Conservation (phyloP, 2,329 filamentous ascomycete genomes). For the Hirsutella minnesotensis region DNA sequence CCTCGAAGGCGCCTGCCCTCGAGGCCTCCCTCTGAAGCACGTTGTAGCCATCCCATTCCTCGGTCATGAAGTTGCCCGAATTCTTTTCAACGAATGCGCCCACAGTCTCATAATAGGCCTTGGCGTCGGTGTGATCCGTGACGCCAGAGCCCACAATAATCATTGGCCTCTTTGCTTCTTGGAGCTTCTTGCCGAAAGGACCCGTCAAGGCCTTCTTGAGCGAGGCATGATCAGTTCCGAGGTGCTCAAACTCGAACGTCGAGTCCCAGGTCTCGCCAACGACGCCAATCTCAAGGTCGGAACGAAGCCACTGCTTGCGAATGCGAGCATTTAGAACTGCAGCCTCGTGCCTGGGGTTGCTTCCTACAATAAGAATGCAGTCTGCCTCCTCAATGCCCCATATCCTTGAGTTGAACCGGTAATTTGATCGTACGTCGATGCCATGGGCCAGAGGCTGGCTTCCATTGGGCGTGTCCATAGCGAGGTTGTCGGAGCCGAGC, state of each 20-base stretch:
- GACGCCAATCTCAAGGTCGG: conserved; percentile 83
- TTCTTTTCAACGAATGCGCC: conserved; percentile 91
- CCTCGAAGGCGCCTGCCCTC: conserved; percentile 84
- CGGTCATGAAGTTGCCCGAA: conserved; percentile 71
- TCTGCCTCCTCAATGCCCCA: conserved; percentile 90
- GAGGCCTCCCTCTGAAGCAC: conserved; percentile 90
- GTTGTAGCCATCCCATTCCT: conserved; percentile 96
- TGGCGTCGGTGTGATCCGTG: conserved; percentile 81
- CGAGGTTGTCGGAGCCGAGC: conserved; percentile 90
- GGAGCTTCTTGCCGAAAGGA: conserved; percentile 84
- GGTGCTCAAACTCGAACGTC: conserved; percentile 89
- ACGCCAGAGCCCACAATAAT: conserved; percentile 90
- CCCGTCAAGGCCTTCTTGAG: conserved; percentile 80
- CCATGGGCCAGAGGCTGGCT: conserved; percentile 80
- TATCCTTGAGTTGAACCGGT: conserved; percentile 92
- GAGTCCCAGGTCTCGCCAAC: conserved; percentile 87
- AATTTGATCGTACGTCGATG: conserved; percentile 87
- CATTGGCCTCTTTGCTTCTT: conserved; percentile 82
- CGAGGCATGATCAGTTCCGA: conserved; percentile 66
- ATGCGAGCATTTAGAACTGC: conserved; percentile 93
- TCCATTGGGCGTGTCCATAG: conserved; percentile 79
- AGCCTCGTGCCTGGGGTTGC: conserved; percentile 90
- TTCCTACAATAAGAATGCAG: conserved; percentile 81
- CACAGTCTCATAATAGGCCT: conserved; percentile 85
- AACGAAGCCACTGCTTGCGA: conserved; percentile 93